Evolutionary conservation across 139 green algal species (phyloP).

Genomic region (Ulvella scutata): DNA sequence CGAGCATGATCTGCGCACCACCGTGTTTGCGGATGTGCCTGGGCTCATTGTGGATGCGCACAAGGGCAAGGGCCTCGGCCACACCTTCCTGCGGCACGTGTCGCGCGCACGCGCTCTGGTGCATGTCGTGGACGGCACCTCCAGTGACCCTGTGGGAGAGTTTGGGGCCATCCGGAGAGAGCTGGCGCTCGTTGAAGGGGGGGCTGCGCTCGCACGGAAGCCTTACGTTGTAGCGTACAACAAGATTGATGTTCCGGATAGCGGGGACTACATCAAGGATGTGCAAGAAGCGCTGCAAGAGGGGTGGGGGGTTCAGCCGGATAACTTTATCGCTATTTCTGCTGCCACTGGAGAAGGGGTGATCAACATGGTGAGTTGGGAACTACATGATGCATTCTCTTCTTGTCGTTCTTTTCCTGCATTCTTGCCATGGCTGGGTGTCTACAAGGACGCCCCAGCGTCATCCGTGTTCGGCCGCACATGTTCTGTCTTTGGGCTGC

Average conservation of each 20-base stretch:
- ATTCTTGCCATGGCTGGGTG: not conserved
- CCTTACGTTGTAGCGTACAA: conserved; percentile 50
- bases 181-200: conserved; percentile 50
- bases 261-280: conserved; percentile 54
- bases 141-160: conserved; percentile 77
- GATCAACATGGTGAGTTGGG: conserved; percentile 6
- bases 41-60: conserved; percentile 91
- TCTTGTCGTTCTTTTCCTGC: not conserved
- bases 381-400: not conserved
- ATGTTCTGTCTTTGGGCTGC: too few relatives aligned
- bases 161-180: conserved; percentile 67
- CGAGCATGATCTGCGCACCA: conserved; percentile 62
- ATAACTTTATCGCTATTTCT: conserved; percentile 34
- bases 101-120: conserved; percentile 58
- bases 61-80: conserved; percentile 72
- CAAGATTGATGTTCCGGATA: conserved; percentile 89
- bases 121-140: conserved; percentile 88
- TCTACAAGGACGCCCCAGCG: not conserved
- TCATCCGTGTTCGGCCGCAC: not conserved
- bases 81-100: conserved; percentile 82
- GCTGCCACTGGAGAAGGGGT: conserved; percentile 44
- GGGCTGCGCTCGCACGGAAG: not conserved
- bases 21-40: conserved; percentile 66
- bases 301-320: conserved; percentile 13
- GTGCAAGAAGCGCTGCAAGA: conserved; percentile 41